A percentile compares a stretch with the other conserved stretches of the same genome.
These are phyloP conservation scores for Xylaria intraflava DNA, from an alignment of 495 filamentous ascomycete species.

Conservation along the genomic window DNA sequence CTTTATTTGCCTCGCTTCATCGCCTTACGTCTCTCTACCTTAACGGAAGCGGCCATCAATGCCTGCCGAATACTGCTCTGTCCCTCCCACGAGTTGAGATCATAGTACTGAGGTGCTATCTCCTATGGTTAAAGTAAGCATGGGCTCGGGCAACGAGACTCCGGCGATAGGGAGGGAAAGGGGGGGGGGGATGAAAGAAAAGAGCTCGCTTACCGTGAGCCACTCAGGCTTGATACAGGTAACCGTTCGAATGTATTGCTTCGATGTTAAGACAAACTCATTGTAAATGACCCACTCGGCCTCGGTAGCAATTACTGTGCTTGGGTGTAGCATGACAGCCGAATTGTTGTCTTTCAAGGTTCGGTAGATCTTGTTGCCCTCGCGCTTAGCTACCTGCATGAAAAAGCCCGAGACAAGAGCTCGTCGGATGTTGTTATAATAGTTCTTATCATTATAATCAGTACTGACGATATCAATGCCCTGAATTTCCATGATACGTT, in stretches of 20 bases:
- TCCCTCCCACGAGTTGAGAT: conserved; percentile 64
- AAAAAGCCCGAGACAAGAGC: conserved; percentile 96
- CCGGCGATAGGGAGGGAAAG: not conserved
- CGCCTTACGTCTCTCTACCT: conserved; percentile 64
- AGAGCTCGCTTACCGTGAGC: conserved; percentile 65
- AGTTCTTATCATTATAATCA: conserved; percentile 89
- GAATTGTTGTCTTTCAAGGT: conserved; percentile 87
- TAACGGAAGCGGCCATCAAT: conserved; percentile 66
- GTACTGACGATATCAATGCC: conserved; percentile 81
- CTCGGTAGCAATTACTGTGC: conserved; percentile 75
- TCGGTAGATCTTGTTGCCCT: conserved; percentile 75
- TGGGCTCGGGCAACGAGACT: not conserved
- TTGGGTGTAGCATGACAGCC: conserved; percentile 85
- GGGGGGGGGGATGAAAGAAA: not conserved
- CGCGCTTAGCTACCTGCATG: conserved; percentile 98
- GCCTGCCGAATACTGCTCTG: conserved; percentile 81
- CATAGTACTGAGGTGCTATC: conserved; percentile 88
- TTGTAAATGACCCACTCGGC: conserved; percentile 98
- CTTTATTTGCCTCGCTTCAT: conserved; percentile 44
- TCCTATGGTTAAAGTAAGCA: conserved; percentile 43
- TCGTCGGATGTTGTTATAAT: conserved; percentile 93
- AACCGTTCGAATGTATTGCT: conserved; percentile 77
- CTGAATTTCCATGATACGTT: conserved; percentile 91
- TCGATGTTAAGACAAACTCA: conserved; percentile 94
- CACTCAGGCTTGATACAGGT: conserved; percentile 69